Base-by-base conservation (phyloP, 108 stramenopile genomes). In the Chaetoceros tenuissimus region DNA sequence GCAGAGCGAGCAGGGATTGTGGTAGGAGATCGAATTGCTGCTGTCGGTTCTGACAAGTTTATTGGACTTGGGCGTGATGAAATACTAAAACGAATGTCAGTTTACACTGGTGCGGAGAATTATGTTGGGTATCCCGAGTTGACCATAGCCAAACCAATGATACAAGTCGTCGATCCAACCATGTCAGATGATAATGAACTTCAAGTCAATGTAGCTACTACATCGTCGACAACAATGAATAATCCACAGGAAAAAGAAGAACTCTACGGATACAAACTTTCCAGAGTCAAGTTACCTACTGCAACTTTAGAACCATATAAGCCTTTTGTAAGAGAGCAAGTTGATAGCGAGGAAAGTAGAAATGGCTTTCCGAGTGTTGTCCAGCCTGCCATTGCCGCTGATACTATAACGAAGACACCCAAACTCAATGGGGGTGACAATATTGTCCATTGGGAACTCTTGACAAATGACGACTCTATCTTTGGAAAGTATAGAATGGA, bases 1-100 rank as follows among this genome's bases (percentile, higher is more conserved):
- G 89, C 89, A 0, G 89, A 90, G 70, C 80, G 85, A 29, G 66
- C 77, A n/a, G 89, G 89, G 8, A 49, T 90, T 18, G 75, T 81
- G 2, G 89, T 90, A 5, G 89, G 89, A 3, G 89, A 90, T 72
- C 74, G 82, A n/a, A 82, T 90, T n/a, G 80, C 79, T 0, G 73
- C 82, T 0, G 71, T 90, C 19, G 84, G 82, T 13, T 31, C 69
- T 2, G 68, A 82, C 57, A 71, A 58, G 24, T 86, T 86, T 62
- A 56, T 78, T 30, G 84, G 80, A 10, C 67, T 69, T 55, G 69
- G 63, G 16, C 55, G 54, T 25, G 19, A 62, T 1, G 66, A 75
- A 21, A 72, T 88, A 0, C 24, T 55, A 22, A 66, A 58, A 55
- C 30, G 51, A 7, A 34, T 80, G 29, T 25, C 51, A 2, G 18